Evolutionary conservation across 2,329 filamentous ascomycete species (phyloP).

Genomic region (Raffaelea arxii): DNA sequence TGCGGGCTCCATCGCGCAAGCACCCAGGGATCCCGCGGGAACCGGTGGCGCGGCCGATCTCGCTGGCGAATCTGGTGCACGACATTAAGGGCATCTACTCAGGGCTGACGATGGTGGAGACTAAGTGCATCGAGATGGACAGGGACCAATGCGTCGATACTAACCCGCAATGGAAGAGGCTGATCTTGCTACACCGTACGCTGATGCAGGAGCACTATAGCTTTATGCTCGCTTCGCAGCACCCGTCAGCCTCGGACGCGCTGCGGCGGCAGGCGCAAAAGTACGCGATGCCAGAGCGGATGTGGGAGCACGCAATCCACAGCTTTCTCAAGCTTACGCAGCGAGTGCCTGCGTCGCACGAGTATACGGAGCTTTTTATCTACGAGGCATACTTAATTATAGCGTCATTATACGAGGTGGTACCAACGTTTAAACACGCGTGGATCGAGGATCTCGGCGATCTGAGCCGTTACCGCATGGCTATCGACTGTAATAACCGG

Average conservation of each 20-base stretch:
- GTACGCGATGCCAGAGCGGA: slow-evolving; percentile 83
- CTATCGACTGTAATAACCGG: slow-evolving; percentile 75
- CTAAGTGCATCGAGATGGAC: slow-evolving; percentile 78
- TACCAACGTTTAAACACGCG: slow-evolving; percentile 71
- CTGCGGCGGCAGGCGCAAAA: slow-evolving; percentile 63
- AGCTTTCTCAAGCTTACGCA: slow-evolving; percentile 70
- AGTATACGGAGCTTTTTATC: slow-evolving; percentile 88
- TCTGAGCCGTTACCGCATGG: slow-evolving; percentile 77
- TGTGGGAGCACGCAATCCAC: slow-evolving; percentile 93
- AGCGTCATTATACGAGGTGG: slow-evolving; percentile 75
- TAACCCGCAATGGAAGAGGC: slow-evolving; percentile 67
- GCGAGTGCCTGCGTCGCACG: slow-evolving; percentile 63
- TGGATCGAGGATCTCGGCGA: slow-evolving; percentile 94
- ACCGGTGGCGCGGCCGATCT: slow-evolving; percentile 57
- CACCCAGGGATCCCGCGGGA: too few species aligned
- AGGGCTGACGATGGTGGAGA: slow-evolving; percentile 76
- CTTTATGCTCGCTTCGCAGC: slow-evolving; percentile 79
- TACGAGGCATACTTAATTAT: slow-evolving; percentile 87
- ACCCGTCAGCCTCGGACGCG: slow-evolving; percentile 64
- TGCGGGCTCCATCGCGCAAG: too few species aligned
- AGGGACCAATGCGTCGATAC: slow-evolving; percentile 39
- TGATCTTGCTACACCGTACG: slow-evolving; percentile 74
- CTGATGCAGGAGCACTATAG: slow-evolving; percentile 76
- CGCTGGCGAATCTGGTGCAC: slow-evolving; percentile 66
- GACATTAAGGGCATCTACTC: slow-evolving; percentile 81